Evolutionary conservation across 2,329 filamentous ascomycete genomes (phyloP), one percentile per base, ranked within the genome.

Genomic region (Penicillium occitanis): DNA sequence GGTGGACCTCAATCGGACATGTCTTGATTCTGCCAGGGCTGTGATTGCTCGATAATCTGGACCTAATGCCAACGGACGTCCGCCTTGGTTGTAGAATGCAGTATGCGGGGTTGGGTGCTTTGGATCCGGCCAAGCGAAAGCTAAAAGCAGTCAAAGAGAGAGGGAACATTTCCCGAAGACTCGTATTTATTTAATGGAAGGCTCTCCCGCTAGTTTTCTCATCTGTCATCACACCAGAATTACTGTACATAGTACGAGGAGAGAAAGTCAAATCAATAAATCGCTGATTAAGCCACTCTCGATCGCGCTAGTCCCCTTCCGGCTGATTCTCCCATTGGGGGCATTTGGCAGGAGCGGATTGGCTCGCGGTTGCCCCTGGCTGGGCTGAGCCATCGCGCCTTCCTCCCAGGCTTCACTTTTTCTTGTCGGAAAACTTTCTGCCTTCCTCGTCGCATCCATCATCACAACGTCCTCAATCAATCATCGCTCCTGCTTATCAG

Each of bases 261-360:
- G 11, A 13, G 14, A 55, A 1, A 42, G 11, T 44, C 25, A 17
- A 30, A 60, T 28, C 37, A 19, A 19, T 19, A 44, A 28, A 30
- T 4, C 17, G 57, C 35, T 58, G 55, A 40, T 58, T 35, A 22
- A 58, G n/a, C 30, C 55, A 13, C 25, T n/a, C 4, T 42, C 19
- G 11, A 61, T 25, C 6, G 30, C 44, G 63, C 58, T 61, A 66
- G 51, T 37, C 51, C 57, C 3, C 8, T 66, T 46, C 50, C 50
- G 58, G 55, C 46, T 19, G 37, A 35, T 37, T 37, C 30, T 33
- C 30, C 30, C 30, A 33, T 33, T 33, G 57, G 53, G 28, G 25
- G 57, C 35, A 65, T 65, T 65, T 61, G 64, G 64, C 64, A 61
- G 57, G 35, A 35, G 57, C 48, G 57, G 64, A 65, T 65, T 65